Conservation (phyloP, 2,329 filamentous ascomycete genomes). For the Penicillium sclerotiorum region DNA sequence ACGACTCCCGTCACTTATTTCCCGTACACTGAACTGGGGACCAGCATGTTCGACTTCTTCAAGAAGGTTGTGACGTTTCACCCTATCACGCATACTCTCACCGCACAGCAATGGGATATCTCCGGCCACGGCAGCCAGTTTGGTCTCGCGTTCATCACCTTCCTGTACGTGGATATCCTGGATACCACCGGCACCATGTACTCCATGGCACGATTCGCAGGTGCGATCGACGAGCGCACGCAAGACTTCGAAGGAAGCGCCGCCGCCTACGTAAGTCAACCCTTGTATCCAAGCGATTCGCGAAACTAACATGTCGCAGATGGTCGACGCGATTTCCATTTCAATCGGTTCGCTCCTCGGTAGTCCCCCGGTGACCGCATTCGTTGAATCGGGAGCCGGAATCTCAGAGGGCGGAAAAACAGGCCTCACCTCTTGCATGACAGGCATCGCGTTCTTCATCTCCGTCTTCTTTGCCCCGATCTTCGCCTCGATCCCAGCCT, state of each 20-base stretch:
- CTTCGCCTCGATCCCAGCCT: conserved; percentile 84
- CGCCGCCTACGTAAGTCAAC: conserved; percentile 67
- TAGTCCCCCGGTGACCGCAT: conserved; percentile 79
- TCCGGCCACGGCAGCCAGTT: conserved; percentile 72
- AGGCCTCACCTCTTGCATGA: conserved; percentile 77
- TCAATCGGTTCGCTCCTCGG: conserved; percentile 79
- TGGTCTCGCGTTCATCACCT: conserved; percentile 80
- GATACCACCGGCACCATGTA: conserved; percentile 86
- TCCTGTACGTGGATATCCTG: conserved; percentile 87
- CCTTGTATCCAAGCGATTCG: conserved; percentile 40
- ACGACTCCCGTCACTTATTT: conserved; percentile 77
- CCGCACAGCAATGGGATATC: conserved; percentile 74
- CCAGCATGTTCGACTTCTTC: conserved; percentile 80
- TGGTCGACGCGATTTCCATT: conserved; percentile 78
- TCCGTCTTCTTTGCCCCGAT: conserved; percentile 88
- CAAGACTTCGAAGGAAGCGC: conserved; percentile 87
- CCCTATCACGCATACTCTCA: conserved; percentile 68
- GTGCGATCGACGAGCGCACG: conserved; percentile 76
- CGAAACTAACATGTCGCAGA: conserved; percentile 31
- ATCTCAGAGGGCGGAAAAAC: conserved; percentile 87
- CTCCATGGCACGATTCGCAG: conserved; percentile 83
- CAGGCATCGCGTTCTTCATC: conserved; percentile 82
- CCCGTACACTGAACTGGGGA: conserved; percentile 69
- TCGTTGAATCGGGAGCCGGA: conserved; percentile 85
- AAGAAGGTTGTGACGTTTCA: conserved; percentile 85